Evolutionary conservation across 352 stramenopile genomes (phyloP).

Genomic region (Phytophthora megakarya): DNA sequence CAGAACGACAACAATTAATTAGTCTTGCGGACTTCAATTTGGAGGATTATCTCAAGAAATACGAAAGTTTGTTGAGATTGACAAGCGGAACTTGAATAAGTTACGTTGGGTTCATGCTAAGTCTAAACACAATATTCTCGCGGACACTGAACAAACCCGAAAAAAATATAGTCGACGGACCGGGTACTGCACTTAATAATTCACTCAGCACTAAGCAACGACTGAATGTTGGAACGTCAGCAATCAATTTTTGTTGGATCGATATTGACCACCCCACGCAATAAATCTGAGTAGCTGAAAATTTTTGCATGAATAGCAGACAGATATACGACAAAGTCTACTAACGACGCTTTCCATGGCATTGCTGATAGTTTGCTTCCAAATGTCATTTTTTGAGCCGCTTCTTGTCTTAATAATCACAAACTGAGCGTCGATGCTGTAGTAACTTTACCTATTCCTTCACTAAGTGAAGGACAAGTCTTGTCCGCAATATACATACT

Average conservation of each 20-base stretch:
- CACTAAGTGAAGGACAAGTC: too few species aligned
- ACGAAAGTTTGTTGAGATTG: background rate
- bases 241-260: slow-evolving; percentile 9
- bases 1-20: slow-evolving; percentile 3
- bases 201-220: slow-evolving; percentile 4
- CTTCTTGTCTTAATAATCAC: background rate
- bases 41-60: slow-evolving; percentile 5
- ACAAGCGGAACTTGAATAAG: slow-evolving; percentile 9
- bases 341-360: slow-evolving; percentile 24
- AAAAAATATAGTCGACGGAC: background rate
- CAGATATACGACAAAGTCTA: slow-evolving; percentile 23
- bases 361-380: slow-evolving; percentile 25
- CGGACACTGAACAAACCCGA: background rate
- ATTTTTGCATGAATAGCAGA: slow-evolving; percentile 41
- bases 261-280: slow-evolving; percentile 12
- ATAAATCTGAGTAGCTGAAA: slow-evolving; percentile 42
- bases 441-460: slow-evolving; percentile 52
- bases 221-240: background rate
- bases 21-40: background rate
- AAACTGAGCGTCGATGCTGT: slow-evolving; percentile 9
- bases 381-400: slow-evolving; percentile 10
- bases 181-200: background rate
- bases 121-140: slow-evolving; percentile 9
- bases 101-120: slow-evolving; percentile 9
- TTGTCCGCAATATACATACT: slow-evolving; percentile 46